These are phyloP conservation scores for Fomitopsis palustris DNA, from an alignment of 1,284 basidiomycete genomes.

Conservation along the genomic window DNA sequence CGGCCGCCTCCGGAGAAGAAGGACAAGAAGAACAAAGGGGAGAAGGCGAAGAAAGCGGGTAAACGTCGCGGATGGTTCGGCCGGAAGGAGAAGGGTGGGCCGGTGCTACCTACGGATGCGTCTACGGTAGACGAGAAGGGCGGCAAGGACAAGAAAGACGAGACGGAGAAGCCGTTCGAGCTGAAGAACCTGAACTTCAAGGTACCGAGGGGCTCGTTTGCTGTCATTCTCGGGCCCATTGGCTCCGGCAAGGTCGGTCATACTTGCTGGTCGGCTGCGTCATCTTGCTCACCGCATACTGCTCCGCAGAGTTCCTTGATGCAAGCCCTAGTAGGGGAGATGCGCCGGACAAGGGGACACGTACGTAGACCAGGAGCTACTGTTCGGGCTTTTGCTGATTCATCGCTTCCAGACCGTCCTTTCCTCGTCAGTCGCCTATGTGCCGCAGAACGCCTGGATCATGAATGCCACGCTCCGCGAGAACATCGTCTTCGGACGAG, in stretches of 20 bases:
- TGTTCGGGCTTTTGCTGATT: not conserved
- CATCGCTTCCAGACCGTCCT: slow-evolving; percentile 46
- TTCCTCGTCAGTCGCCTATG: slow-evolving; percentile 70
- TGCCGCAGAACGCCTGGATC: slow-evolving; percentile 80
- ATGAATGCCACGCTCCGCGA: slow-evolving; percentile 69
- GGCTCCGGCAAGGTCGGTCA: slow-evolving; percentile 64
- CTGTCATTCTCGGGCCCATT: slow-evolving; percentile 71
- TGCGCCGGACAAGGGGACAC: slow-evolving; percentile 60
- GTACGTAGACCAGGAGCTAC: slow-evolving; percentile 26
- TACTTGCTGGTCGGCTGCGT: slow-evolving; percentile 4
- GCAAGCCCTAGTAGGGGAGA: slow-evolving; percentile 77
- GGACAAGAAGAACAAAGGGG: slow-evolving; percentile 9
- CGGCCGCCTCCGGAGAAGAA: slow-evolving; percentile 2
- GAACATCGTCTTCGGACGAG: slow-evolving; percentile 64
- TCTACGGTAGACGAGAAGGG: slow-evolving; percentile 15
- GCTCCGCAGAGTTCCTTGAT: slow-evolving; percentile 53
- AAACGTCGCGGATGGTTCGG: slow-evolving; percentile 11
- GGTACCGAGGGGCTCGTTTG: slow-evolving; percentile 60
- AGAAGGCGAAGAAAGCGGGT: slow-evolving; percentile 14
- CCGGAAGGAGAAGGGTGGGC: slow-evolving; percentile 14
- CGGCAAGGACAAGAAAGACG: slow-evolving; percentile 30
- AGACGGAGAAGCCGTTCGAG: slow-evolving; percentile 62
- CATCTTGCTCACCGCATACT: not conserved
- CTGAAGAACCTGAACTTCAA: slow-evolving; percentile 54
- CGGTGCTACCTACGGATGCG: slow-evolving; percentile 20